Evolutionary conservation across 768 basidiomycete species (phyloP).

Genomic region (Mycena floridula): DNA sequence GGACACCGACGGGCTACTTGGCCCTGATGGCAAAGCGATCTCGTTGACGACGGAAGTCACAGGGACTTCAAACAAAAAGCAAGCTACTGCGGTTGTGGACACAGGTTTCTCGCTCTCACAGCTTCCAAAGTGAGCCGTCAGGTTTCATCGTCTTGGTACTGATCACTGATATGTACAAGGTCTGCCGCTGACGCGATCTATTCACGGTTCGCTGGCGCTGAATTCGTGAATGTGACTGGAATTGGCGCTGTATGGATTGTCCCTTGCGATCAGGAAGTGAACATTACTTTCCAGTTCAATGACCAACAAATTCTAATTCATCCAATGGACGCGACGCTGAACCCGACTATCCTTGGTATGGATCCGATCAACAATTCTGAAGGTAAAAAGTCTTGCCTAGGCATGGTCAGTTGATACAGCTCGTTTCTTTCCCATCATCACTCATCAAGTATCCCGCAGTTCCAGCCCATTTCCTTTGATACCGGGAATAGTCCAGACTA

Average conservation of each 20-base stretch:
- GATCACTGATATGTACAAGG: slow-evolving; percentile 23
- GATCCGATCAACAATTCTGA: slow-evolving; percentile 21
- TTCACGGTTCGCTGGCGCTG: slow-evolving; percentile 44
- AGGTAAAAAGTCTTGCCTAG: slow-evolving; percentile 31
- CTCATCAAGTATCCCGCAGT: slow-evolving; percentile 30
- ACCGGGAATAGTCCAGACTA: slow-evolving; percentile 34
- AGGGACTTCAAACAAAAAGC: slow-evolving; percentile 32
- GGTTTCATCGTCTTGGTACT: slow-evolving; percentile 6
- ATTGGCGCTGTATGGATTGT: slow-evolving; percentile 51
- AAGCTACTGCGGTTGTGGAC: slow-evolving; percentile 59
- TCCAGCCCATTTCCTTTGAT: slow-evolving; percentile 59
- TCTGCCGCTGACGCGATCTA: slow-evolving; percentile 58
- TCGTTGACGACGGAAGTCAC: slow-evolving; percentile 38
- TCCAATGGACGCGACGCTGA: slow-evolving; percentile 56
- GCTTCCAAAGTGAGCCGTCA: slow-evolving; percentile 37
- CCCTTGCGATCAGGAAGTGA: slow-evolving; percentile 59
- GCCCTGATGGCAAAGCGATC: slow-evolving; percentile 50
- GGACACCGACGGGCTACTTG: slow-evolving; percentile 56
- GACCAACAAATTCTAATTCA: slow-evolving; percentile 56
- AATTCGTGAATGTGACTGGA: slow-evolving; percentile 29
- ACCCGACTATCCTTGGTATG: slow-evolving; percentile 26
- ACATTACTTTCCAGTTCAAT: slow-evolving; percentile 57
- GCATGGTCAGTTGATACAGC: slow-evolving; percentile 24
- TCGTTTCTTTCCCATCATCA: slow-evolving; percentile 1
- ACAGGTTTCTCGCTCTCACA: slow-evolving; percentile 68